A percentile compares a stretch with the other conserved stretches of the same genome.
Conservation (phyloP, 78 protist species). For the Emiliania huxleyi region DNA sequence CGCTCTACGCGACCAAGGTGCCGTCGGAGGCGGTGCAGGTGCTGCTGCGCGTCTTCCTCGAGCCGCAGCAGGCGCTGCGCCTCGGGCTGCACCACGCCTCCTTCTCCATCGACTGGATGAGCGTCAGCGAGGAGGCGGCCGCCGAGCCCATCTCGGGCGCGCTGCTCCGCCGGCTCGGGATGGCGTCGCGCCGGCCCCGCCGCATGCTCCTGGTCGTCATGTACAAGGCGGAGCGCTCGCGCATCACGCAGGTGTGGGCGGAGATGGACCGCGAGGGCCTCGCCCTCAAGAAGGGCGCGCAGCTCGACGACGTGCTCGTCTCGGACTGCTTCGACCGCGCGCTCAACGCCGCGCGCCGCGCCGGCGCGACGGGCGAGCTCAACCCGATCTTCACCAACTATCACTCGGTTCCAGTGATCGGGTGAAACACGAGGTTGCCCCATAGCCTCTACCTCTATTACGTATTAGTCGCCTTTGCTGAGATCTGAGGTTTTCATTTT, state of each 20-base stretch:
- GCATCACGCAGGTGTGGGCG: not conserved
- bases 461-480: no score
- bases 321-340: not conserved
- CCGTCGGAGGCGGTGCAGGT: not conserved
- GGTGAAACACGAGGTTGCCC: not conserved
- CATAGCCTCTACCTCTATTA: no score
- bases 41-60: not conserved
- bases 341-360: not conserved
- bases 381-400: not conserved
- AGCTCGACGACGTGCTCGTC: not conserved
- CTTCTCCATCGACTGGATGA: not conserved
- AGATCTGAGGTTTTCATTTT: no score
- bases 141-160: not conserved
- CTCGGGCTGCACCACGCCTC: not conserved
- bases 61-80: not conserved
- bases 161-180: not conserved
- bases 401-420: not conserved
- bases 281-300: not conserved
- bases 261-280: constrained; percentile 15
- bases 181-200: not conserved
- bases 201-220: constrained; percentile 1
- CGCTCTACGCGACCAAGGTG: not conserved
- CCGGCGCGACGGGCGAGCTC: not conserved
- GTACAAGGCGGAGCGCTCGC: not conserved
- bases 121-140: not conserved